Evolutionary conservation across 2,329 filamentous ascomycete genomes (phyloP), one percentile per base, ranked within the genome.

Genomic region (Elsinoe australis): DNA sequence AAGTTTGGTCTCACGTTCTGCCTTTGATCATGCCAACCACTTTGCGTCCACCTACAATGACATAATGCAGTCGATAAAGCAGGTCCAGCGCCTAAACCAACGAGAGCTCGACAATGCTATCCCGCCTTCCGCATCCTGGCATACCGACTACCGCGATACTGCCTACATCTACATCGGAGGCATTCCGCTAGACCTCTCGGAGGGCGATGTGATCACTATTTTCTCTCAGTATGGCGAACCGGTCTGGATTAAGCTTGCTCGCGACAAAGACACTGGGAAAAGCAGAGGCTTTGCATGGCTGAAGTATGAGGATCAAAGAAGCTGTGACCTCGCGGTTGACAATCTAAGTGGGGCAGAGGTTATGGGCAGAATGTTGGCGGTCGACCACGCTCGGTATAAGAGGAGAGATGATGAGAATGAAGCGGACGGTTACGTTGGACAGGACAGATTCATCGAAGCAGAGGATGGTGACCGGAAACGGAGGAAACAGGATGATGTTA

Each of bases 161-260:
- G 94, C 92, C 51, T 98, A 90, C 66, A 73, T 98, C 63, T 95
- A 95, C 73, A 89, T 98, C 57, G 94, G 94, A 61, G 90, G 90
- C 21, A 76, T 98, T 9, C 87, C 89, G 3, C 94, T 85, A 67
- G 87, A 94, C 60, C 76, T 98, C 32, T 88, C 87, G 41, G 92
- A 98, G 71, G 94, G 94, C 67, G 92, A 98, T 67, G 77, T 98
- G 53, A 80, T 96, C 56, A 89, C 89, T 8, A 94, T 98, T 52
- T 98, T 96, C 72, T 95, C 88, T 5, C 92, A 98, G 65, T 98
- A 83, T 62, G 92, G 92, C 58, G 90, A 96, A 63, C 94, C 94
- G 2, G 86, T 89, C 2, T 94, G 90, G 67, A 75, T 98, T 51
- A 94, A 95, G 59, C 79, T 98, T 9, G 82, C 84, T 39, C 87